Evolutionary conservation across 202 grass and related monocot species (phyloP).

Genomic region (Hordeum pubiflorum): DNA sequence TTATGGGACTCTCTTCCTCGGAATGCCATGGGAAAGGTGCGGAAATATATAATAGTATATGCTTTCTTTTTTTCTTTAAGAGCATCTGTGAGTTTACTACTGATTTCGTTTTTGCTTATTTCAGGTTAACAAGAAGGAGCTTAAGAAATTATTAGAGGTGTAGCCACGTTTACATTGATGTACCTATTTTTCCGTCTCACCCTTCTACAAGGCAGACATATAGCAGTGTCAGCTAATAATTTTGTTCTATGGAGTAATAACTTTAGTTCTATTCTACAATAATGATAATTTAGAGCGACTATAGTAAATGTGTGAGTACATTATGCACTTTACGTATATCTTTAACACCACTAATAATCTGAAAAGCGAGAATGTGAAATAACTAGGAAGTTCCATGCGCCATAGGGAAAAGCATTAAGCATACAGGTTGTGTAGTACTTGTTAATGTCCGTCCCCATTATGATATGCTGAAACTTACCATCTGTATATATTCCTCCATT

Average conservation of each 20-base stretch:
- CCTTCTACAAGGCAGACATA: neutral
- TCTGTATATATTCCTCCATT: neutral
- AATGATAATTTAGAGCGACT: neutral
- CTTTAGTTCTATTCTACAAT: neutral
- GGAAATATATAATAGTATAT: neutral
- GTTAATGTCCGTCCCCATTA: neutral
- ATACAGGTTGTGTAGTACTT: too few relatives aligned
- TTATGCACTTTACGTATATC: neutral
- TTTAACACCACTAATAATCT: neutral
- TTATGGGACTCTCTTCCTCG: conserved; percentile 87
- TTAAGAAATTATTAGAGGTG: conserved; percentile 68
- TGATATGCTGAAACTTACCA: neutral
- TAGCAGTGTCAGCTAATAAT: conserved; percentile 16
- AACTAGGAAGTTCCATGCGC: neutral
- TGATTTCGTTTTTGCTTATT: conserved; percentile 24
- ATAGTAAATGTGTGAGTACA: neutral
- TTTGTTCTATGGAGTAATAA: neutral
- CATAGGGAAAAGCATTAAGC: too few relatives aligned
- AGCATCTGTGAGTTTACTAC: neutral
- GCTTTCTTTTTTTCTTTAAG: neutral
- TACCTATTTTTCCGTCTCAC: neutral
- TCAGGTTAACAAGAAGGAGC: conserved; percentile 96
- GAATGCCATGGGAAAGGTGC: conserved; percentile 97
- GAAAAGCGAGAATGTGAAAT: neutral
- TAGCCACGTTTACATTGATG: neutral